Conservation (phyloP, 257 asterid species). For the Solanum etuberosum region DNA sequence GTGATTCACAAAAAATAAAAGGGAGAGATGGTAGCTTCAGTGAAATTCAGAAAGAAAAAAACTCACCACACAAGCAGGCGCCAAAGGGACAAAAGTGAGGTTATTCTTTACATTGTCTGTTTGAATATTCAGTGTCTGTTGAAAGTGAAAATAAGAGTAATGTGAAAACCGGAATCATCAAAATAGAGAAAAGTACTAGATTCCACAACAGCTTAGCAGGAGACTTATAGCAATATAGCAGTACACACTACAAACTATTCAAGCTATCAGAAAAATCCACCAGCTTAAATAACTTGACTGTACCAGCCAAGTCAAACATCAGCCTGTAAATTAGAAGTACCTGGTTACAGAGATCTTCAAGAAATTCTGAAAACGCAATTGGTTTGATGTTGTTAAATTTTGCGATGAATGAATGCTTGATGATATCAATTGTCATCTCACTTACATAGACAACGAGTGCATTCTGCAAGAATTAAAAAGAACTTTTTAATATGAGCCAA, state of each 20-base stretch:
- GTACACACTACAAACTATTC: neutral
- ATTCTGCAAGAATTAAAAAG: conserved; percentile 54
- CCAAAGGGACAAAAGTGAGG: conserved; percentile 82
- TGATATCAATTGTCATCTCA: conserved; percentile 82
- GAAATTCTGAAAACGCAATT: conserved; percentile 77
- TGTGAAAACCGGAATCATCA: neutral
- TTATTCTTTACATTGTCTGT: conserved; percentile 49
- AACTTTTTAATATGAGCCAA: neutral
- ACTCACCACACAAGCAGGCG: conserved; percentile 96
- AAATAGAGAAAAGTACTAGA: neutral
- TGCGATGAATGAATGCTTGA: conserved; percentile 90
- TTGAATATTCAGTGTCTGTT: conserved; percentile 62
- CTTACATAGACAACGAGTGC: conserved; percentile 67
- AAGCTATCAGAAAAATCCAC: neutral
- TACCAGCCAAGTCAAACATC: neutral
- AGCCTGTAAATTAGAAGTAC: conserved; percentile 15
- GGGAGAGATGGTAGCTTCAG: neutral
- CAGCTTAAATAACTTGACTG: neutral
- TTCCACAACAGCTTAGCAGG: neutral
- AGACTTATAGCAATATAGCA: neutral
- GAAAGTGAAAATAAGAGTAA: neutral
- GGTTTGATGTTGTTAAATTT: conserved; percentile 94
- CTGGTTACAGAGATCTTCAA: conserved; percentile 98
- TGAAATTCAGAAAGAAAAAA: neutral
- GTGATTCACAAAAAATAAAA: neutral